These are phyloP conservation scores for Serendipita vermifera DNA, from an alignment of 768 basidiomycete genomes.

Conservation along the genomic window DNA sequence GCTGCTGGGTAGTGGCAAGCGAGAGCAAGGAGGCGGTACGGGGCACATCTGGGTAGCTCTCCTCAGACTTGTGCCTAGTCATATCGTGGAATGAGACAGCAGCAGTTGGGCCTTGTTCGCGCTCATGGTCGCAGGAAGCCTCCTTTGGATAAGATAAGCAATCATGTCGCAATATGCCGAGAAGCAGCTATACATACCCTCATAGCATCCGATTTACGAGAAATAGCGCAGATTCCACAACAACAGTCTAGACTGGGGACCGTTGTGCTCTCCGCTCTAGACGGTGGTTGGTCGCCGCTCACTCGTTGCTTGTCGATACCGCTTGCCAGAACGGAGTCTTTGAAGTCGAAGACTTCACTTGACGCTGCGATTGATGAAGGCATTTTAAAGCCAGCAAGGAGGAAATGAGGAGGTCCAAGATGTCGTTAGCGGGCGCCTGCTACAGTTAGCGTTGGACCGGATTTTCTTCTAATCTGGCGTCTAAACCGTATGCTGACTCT, in stretches of 20 bases:
- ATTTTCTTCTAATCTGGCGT: too few species aligned
- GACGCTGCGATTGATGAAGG: background rate
- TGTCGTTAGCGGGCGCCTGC: too few species aligned
- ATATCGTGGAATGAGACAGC: background rate
- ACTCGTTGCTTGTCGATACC: background rate
- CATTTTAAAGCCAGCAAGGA: too few species aligned
- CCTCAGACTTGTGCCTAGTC: constrained; percentile 2
- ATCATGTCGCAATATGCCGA: background rate
- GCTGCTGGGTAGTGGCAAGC: constrained; percentile 3
- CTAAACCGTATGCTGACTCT: too few species aligned
- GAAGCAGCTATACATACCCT: background rate
- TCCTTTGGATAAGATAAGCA: constrained; percentile 1
- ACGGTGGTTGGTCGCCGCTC: background rate
- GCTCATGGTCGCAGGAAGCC: constrained; percentile 3
- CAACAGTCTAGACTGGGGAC: background rate
- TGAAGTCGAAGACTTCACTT: background rate
- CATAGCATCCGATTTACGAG: background rate
- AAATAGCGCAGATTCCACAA: background rate
- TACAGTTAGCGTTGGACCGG: too few species aligned
- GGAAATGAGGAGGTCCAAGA: too few species aligned
- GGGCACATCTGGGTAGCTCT: constrained; percentile 1
- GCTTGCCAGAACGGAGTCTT: background rate
- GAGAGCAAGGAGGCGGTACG: background rate
- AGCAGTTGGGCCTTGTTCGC: background rate
- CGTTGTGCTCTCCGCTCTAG: constrained; percentile 2